phyloP scores from a whole-genome alignment of 1,284 basidiomycete genomes.

The Waitea zeae region DNA sequence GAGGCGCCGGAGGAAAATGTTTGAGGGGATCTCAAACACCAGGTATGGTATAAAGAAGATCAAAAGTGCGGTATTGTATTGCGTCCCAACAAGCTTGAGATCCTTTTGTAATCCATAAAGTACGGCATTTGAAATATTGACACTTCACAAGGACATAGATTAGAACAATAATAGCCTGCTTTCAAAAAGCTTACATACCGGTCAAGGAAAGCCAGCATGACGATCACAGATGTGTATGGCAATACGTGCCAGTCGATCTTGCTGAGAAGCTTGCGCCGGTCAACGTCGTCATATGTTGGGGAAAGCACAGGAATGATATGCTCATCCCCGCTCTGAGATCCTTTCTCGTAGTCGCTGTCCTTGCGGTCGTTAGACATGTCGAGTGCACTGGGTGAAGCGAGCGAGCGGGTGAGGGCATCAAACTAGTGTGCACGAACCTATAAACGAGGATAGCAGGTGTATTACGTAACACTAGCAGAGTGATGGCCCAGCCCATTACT shows the following conservation, averaged over 20 bases:
- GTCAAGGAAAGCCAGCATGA: conserved; percentile 16
- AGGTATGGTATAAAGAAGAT: conserved; percentile 16
- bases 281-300: too few relatives aligned
- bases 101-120: conserved; percentile 14
- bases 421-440: too few relatives aligned
- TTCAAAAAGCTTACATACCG: conserved; percentile 9
- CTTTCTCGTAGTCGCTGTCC: too few relatives aligned
- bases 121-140: conserved; percentile 16
- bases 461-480: too few relatives aligned
- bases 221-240: conserved; percentile 13
- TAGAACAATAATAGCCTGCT: not conserved
- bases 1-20: conserved; percentile 15
- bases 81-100: conserved; percentile 11
- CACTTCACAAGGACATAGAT: conserved; percentile 7
- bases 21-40: conserved; percentile 17
- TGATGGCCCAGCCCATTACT: too few relatives aligned
- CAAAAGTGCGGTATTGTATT: conserved; percentile 15
- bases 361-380: too few relatives aligned
- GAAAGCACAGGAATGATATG: too few relatives aligned
- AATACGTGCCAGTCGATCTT: conserved; percentile 16
- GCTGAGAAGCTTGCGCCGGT: conserved; percentile 12
- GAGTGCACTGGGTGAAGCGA: too few relatives aligned
- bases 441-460: too few relatives aligned
- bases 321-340: too few relatives aligned
- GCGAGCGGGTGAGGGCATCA: too few relatives aligned